Evolutionary conservation across 495 filamentous ascomycete species (phyloP).

Genomic region (Penicillium arizonense): DNA sequence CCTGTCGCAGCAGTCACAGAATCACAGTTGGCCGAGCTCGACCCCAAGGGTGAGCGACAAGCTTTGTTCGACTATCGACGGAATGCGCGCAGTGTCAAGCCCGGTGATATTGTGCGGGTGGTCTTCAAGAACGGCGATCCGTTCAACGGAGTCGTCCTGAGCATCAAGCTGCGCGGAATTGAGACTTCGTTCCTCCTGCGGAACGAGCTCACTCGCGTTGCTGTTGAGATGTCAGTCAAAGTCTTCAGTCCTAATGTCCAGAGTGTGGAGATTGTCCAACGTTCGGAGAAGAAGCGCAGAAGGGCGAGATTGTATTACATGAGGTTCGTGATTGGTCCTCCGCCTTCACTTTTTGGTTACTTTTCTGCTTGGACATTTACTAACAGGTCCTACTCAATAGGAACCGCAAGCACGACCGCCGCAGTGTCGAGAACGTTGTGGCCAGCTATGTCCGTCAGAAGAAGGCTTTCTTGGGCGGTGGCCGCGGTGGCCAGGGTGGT

Average conservation of each 20-base stretch:
- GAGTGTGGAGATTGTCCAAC: constrained; percentile 91
- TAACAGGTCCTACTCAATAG: constrained; percentile 27
- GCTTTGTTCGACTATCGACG: constrained; percentile 71
- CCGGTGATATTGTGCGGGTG: constrained; percentile 89
- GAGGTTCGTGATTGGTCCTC: constrained; percentile 55
- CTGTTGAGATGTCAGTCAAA: constrained; percentile 99
- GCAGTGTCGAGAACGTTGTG: constrained; percentile 71
- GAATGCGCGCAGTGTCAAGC: constrained; percentile 70
- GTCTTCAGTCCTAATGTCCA: constrained; percentile 84
- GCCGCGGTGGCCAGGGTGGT: constrained; percentile 5
- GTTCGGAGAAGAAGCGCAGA: constrained; percentile 76
- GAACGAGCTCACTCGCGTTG: constrained; percentile 75
- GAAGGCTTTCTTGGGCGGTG: constrained; percentile 42
- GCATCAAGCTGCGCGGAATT: constrained; percentile 77
- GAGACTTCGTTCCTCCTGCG: constrained; percentile 85
- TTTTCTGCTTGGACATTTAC: constrained; percentile 16
- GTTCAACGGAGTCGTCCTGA: constrained; percentile 82
- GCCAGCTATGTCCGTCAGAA: constrained; percentile 63
- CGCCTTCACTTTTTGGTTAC: neutral
- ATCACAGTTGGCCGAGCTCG: constrained; percentile 68
- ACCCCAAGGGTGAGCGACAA: constrained; percentile 78
- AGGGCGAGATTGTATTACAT: constrained; percentile 90
- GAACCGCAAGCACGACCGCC: constrained; percentile 64
- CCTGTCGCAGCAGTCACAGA: constrained; percentile 61
- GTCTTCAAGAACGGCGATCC: constrained; percentile 81